Evolutionary conservation across 2,329 filamentous ascomycete species (phyloP).

Genomic region (Verticillium dahliae): DNA sequence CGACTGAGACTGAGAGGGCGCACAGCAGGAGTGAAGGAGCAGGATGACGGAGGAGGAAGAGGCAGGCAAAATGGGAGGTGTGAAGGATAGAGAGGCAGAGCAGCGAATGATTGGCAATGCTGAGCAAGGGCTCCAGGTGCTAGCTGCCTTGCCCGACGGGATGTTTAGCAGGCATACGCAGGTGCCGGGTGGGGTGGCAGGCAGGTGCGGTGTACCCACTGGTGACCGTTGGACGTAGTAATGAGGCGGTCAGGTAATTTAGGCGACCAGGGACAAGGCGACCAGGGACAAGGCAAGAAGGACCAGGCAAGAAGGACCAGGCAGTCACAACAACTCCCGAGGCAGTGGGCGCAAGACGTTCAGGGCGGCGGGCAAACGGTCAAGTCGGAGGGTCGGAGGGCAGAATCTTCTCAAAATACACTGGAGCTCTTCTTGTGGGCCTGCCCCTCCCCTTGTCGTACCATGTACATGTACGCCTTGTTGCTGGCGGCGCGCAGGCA

Average conservation of each 20-base stretch:
- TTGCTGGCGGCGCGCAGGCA: neutral
- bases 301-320: no score
- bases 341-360: no score
- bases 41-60: neutral
- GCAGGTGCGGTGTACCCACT: no score
- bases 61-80: neutral
- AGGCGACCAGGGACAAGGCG: neutral
- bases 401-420: neutral
- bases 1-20: no score
- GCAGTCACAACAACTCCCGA: no score
- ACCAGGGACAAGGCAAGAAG: neutral
- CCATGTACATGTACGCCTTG: no score
- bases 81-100: neutral
- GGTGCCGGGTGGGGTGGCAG: no score
- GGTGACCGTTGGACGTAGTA: neutral
- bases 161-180: neutral
- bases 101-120: neutral
- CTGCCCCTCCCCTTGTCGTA: neutral
- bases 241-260: neutral
- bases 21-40: neutral
- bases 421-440: neutral
- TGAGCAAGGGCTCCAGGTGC: neutral
- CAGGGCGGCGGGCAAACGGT: neutral
- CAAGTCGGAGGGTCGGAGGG: neutral
- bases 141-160: neutral